A percentile compares a stretch with the other conserved stretches of the same genome.
Conservation (phyloP, 2,329 filamentous ascomycete genomes). For the Leptodontidium sp. region DNA sequence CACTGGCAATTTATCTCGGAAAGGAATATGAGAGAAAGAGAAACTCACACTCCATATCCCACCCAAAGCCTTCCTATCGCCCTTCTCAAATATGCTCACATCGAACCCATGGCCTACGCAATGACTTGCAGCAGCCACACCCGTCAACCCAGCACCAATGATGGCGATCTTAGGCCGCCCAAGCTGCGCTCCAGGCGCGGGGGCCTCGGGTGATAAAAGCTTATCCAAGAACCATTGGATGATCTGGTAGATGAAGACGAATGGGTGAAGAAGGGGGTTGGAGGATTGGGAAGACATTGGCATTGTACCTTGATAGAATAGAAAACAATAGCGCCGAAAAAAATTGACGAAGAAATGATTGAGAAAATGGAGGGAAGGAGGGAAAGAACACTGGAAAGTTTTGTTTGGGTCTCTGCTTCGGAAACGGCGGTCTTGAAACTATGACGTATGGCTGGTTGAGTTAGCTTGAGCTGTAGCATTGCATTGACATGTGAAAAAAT, state of each 20-base stretch:
- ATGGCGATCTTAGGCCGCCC: slow-evolving; percentile 71
- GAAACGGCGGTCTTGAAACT: slow-evolving; percentile 10
- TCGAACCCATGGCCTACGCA: slow-evolving; percentile 88
- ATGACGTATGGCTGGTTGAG: background rate
- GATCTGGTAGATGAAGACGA: slow-evolving; percentile 70
- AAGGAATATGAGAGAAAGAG: background rate
- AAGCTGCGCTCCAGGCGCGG: slow-evolving; percentile 64
- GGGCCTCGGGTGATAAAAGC: slow-evolving; percentile 75
- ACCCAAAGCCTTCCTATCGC: slow-evolving; percentile 70
- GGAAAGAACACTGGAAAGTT: background rate
- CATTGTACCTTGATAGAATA: background rate
- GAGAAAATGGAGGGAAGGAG: background rate
- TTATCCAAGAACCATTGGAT: slow-evolving; percentile 70
- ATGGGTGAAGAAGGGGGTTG: slow-evolving; percentile 57
- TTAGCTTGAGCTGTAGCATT: background rate
- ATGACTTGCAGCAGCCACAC: slow-evolving; percentile 81
- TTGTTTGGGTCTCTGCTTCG: background rate
- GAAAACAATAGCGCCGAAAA: background rate
- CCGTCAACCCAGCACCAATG: slow-evolving; percentile 75
- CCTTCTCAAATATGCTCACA: slow-evolving; percentile 79
- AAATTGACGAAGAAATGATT: background rate
- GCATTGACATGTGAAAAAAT: slow-evolving; percentile 11
- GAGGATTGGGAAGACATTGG: background rate
- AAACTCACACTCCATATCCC: slow-evolving; percentile 79
- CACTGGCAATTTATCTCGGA: background rate